Evolutionary conservation across 2,329 filamentous ascomycete species (phyloP).

Genomic region (Macroventuria anomochaeta): DNA sequence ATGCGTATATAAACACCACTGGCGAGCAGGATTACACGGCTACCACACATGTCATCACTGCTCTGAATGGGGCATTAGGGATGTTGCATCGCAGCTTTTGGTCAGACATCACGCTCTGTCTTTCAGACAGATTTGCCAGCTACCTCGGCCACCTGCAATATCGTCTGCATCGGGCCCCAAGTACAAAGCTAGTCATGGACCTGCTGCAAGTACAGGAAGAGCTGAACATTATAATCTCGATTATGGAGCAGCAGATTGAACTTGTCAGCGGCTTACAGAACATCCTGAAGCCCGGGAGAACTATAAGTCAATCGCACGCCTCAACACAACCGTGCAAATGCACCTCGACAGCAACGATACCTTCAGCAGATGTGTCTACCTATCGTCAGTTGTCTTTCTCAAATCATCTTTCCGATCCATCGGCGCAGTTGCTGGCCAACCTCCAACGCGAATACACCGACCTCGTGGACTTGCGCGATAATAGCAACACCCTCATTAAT

Average conservation of each 20-base stretch:
- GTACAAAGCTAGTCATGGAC: slow-evolving; percentile 54
- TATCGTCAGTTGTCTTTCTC: slow-evolving; percentile 48
- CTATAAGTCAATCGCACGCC: slow-evolving; percentile 11
- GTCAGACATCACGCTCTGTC: slow-evolving; percentile 51
- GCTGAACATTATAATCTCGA: slow-evolving; percentile 54
- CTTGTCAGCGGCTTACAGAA: slow-evolving; percentile 43
- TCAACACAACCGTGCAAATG: slow-evolving; percentile 21
- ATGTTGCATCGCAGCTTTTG: slow-evolving; percentile 55
- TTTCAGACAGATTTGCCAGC: slow-evolving; percentile 53
- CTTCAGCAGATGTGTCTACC: slow-evolving; percentile 38
- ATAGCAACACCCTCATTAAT: slow-evolving; percentile 53
- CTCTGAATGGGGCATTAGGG: slow-evolving; percentile 51
- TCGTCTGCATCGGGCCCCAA: slow-evolving; percentile 50
- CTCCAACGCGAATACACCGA: slow-evolving; percentile 51
- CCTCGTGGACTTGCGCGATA: slow-evolving; percentile 51
- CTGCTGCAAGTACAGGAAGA: slow-evolving; percentile 54
- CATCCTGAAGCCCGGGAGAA: slow-evolving; percentile 13
- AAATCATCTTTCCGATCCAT: slow-evolving; percentile 46
- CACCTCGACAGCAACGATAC: slow-evolving; percentile 22
- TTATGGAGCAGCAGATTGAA: slow-evolving; percentile 52
- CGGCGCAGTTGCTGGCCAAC: slow-evolving; percentile 50
- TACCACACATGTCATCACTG: slow-evolving; percentile 46
- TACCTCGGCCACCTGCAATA: slow-evolving; percentile 54
- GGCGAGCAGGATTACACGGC: slow-evolving; percentile 49
- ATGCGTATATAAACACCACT: slow-evolving; percentile 43